Base-by-base conservation (phyloP, 371 early-diverging fungal species). In the Mucor saturninus region DNA sequence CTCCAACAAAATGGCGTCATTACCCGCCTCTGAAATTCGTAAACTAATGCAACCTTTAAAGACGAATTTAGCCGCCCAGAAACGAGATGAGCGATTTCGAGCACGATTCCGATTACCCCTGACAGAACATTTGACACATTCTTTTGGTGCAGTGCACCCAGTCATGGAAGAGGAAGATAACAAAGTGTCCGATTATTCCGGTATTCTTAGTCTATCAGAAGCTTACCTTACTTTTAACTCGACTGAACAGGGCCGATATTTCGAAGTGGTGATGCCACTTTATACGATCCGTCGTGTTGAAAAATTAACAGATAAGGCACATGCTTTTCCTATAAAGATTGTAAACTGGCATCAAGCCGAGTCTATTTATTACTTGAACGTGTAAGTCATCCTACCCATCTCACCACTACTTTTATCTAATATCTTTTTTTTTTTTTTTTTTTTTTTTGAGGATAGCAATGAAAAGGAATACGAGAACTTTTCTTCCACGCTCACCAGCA, bases 271-370 rank as follows among this genome's bases (percentile, higher is more conserved):
- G 0, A 73, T 97, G 31, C 98, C 97, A 6, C 86, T 96, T 46
- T 95, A 88, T 66, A 92, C 95, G 10, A 86, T 98, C 46, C 92
- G 95, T 52, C 84, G 94, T 5, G 94, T 98, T 2, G 98, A 97
- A 69, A 82, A 91, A 37, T 74, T 92, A 59, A 83, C 61, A 15
- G 75, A 73, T 30, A 64, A 60, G n/a, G 39, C 72, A 2, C 72
- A 76, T 42, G 57, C 72, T 37, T 81, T 75, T 54, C 69, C 83
- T 11, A 71, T 89, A 38, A 84, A 81, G 32, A 78, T 88, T 35
- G 71, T 83, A 45, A 88, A 85, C 21, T 88, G 87, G 86, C 90
- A 90, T 56, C 87, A 86, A 53, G 74, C 79, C 54, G 70, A 73
- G 46, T 67, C 77, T 3, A 70, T 79, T 11, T 83, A 85, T 51